Base-by-base conservation (phyloP, 495 filamentous ascomycete genomes). In the Xylaria cubensis region DNA sequence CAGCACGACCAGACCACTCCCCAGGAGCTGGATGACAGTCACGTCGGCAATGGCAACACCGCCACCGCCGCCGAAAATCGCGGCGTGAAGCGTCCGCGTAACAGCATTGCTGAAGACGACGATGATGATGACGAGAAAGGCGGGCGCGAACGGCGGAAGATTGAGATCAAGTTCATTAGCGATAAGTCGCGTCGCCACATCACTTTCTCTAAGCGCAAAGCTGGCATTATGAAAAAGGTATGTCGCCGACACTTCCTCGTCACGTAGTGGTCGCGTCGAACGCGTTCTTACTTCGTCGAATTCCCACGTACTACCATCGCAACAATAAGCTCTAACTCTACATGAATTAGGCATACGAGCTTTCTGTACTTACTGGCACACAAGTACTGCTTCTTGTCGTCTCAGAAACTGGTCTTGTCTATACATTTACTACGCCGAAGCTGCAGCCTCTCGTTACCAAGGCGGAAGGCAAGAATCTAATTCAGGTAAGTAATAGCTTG, bases 161-260 rank as follows among this genome's bases (percentile, higher is more conserved):
- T 99, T 78, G 96, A 99, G 86, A 99, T 99, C 86, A 99, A 99
- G 89, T 99, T 99, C 85, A 99, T 99, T 80, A 94, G 95, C 83
- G 96, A 99, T 86, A 99, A 99, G 88, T 98, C 96, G 85, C 94
- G 96, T 86, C 93, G 96, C 69, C 96, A 99, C 87, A 99, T 99
- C 82, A 99, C 96, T 74, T 99, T 99, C 84, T 98, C 97, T 74
- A 99, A 99, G 91, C 94, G 96, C 82, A 99, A 99, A 89, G 96
- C 96, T 71, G 96, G 96, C 78, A 99, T 99, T 85, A 99, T 99
- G 96, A 99, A 99, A 90, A 99, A 99, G 95, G 96, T 98, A 82
- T 73, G 90, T 87, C 50, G 34, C 62, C 34, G 51, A 55, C 65
- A 59, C 55, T 36, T 63, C 55, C 55, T 59, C 50, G n/a, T 61